Base-by-base conservation (phyloP, 2,329 filamentous ascomycete species). In the Trichoderma endophyticum region DNA sequence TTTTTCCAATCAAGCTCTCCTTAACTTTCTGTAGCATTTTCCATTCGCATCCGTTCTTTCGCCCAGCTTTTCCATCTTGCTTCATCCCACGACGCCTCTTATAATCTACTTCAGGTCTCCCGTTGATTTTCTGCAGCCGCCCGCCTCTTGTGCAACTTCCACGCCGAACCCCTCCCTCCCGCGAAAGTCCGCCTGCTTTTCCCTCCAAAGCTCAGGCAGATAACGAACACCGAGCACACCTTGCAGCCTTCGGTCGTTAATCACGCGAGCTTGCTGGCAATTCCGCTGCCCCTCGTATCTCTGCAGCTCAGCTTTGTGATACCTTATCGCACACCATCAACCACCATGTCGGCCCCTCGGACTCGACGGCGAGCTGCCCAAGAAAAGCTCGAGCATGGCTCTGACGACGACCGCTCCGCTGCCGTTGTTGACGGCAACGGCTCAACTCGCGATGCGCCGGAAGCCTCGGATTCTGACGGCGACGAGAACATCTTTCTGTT, bases 401-500 rank as follows among this genome's bases (percentile, higher is more conserved):
- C 78, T 24, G 79, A 78, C 34, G 78, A 79, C 24, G 78, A 79
- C 59, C 73, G 71, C 48, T 73, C 78, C 56, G 70, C 78, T 72
- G 72, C 75, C 39, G 71, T 75, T 54, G 80, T 83, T n/a, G 86
- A 86, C 74, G 85, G 84, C 73, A 87, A 87, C 75, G 83, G 84
- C 69, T 79, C 81, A 71, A 82, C 81, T 66, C 78, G 81, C 74
- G 77, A 80, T 65, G 75, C 77, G 28, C 71, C 80, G 73, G 78
- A 79, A 73, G 77, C 76, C 67, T 80, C 81, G 73, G 83, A 79
- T 54, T 77, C 81, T 63, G 75, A 81, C 62, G 79, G 82, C 11
- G 79, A 82, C 56, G 92, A 95, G 82, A 95, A 95, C 81, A 92
- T 95, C 75, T 95, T 95, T 75, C 81, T 95, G 36, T 95, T 95